Conservation (phyloP, 2,329 filamentous ascomycete genomes). For the Penicillium sp. region DNA sequence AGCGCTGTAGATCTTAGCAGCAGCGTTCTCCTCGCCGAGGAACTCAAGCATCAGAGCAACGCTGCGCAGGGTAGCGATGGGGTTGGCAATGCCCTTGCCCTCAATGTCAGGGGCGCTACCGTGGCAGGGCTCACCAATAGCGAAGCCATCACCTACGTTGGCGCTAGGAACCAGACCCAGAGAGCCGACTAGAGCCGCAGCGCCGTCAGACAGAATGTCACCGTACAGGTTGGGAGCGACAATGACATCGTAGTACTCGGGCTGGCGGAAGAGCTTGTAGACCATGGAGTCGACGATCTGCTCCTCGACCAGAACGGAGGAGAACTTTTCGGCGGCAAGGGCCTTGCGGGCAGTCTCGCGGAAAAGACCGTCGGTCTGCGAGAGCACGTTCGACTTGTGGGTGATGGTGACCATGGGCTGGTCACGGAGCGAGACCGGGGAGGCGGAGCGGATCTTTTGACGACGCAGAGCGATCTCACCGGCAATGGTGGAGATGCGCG, state of each 20-base stretch:
- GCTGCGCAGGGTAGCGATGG: constrained; percentile 90
- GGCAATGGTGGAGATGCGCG: constrained; percentile 88
- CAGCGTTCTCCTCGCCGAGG: constrained; percentile 81
- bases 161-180: constrained; percentile 91
- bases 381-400: constrained; percentile 97
- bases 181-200: constrained; percentile 88
- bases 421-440: constrained; percentile 57
- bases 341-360: constrained; percentile 76
- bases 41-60: constrained; percentile 97
- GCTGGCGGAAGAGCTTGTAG: constrained; percentile 98
- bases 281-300: constrained; percentile 99
- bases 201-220: constrained; percentile 93
- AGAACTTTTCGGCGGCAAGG: constrained; percentile 69
- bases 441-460: constrained; percentile 72
- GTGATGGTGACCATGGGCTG: constrained; percentile 88
- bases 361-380: constrained; percentile 96
- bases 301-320: constrained; percentile 76
- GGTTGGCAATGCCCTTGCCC: constrained; percentile 91
- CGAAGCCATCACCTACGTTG: constrained; percentile 92
- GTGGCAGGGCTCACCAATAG: constrained; percentile 97
- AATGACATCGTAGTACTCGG: constrained; percentile 93
- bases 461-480: constrained; percentile 90
- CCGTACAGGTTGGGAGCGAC: constrained; percentile 98
- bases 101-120: constrained; percentile 94
- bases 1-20: constrained; percentile 85